phyloP scores from a whole-genome alignment of 1,284 basidiomycete genomes.

The Exobasidium rhododendri region DNA sequence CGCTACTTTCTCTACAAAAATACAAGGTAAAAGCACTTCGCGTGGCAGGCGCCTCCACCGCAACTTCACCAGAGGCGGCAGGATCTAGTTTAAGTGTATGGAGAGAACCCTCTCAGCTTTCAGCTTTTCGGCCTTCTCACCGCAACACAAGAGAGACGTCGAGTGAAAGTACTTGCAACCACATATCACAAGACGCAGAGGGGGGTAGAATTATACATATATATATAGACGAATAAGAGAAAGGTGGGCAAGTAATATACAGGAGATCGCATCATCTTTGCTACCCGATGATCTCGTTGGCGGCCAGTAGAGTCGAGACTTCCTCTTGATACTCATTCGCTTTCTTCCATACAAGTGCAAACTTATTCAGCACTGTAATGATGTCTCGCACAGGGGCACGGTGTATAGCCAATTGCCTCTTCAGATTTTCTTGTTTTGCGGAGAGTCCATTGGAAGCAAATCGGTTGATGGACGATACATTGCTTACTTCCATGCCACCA shows the following conservation, averaged over 20 bases:
- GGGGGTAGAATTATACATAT: too few relatives aligned
- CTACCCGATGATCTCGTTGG: conserved; percentile 7
- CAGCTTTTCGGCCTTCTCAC: too few relatives aligned
- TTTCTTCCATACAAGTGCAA: conserved; percentile 10
- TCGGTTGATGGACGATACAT: background rate
- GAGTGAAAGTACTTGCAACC: too few relatives aligned
- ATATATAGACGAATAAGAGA: background rate
- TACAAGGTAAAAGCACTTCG: too few relatives aligned
- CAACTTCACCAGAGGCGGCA: too few relatives aligned
- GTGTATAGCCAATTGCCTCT: conserved; percentile 6
- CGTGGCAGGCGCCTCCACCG: too few relatives aligned
- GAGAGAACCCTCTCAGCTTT: too few relatives aligned
- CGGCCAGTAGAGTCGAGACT: conserved; percentile 5
- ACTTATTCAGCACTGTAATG: background rate
- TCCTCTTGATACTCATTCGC: conserved; percentile 9
- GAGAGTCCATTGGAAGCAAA: background rate
- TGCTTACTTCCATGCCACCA: background rate
- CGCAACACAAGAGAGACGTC: too few relatives aligned
- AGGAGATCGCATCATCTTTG: background rate
- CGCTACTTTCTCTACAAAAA: too few relatives aligned
- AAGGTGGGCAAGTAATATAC: too few relatives aligned
- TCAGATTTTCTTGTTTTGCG: background rate
- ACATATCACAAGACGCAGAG: too few relatives aligned
- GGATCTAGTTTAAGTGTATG: too few relatives aligned
- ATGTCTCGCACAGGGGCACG: conserved; percentile 10